Evolutionary conservation across 192 early-diverging fungal genomes (phyloP), one percentile per base, ranked within the genome.

Genomic region (Umbelopsis sp.): DNA sequence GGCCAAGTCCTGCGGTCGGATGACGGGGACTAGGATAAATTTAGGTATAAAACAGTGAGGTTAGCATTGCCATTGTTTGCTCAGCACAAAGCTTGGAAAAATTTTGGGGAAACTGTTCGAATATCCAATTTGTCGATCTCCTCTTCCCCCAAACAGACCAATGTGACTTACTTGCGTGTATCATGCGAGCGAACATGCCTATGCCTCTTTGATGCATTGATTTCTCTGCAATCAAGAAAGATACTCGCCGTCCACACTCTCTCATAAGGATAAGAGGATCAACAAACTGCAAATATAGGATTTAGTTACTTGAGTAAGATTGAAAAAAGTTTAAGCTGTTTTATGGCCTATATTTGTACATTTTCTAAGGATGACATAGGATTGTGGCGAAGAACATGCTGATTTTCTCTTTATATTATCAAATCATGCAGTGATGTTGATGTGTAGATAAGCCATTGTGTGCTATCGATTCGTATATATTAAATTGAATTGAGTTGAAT

Each of bases 201-300:
- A 98, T 93, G 68, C 88, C 91, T 76, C 76, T 82, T 76, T 90
- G 91, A 47, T 91, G 88, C 95, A 97, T 97, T 24, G 91, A 93
- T 74, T 92, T 94, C 71, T 93, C 92, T n/a, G 96, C 94, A 44
- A 86, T 86, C 49, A 96, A 53, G 65, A 93, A 94, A 45, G 87
- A 93, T 25, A 95, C 90, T 31, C 86, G 85, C 59, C 97, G 87
- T 32, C 85, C 80, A 51, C 91, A 92, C 69, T 93, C 91, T 59
- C 86, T 87, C 72, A 97, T 89, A 12, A 99, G 79, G 68, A 97
- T 89, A 31, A 95, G 71, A 11, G 96, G 95, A 77, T 99, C 97
- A 31, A 99, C 90, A 84, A 99, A 98, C 90, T 94, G 83, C 69
- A 84, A 82, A 68, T 17, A 44, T 2, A 32, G 3, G 52, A 53